Base-by-base conservation (phyloP, 805 yeast genomes). In the Zygotorulaspora sp. region DNA sequence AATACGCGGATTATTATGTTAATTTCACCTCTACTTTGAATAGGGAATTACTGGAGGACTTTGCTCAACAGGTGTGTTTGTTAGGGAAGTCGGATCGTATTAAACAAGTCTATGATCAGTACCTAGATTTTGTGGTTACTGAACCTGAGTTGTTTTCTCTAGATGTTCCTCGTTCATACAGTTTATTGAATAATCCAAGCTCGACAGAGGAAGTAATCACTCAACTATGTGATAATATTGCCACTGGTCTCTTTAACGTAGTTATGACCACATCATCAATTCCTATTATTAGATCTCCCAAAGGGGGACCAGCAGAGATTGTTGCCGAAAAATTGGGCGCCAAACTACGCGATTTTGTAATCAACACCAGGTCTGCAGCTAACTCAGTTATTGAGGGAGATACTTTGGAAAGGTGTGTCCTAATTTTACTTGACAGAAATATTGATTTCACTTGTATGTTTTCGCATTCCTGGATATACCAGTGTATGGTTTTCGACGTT, bases 391-490 rank as follows among this genome's bases (percentile, higher is more conserved):
- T 49, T 12, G 49, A 41, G 18, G 38, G 37, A 18, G 57, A 51
- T 34, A 56, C 64, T 5, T 50, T 70, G 26, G 81, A 80, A 40
- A 70, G 95, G 44, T 76, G 83, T 2, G 96, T 90, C 9, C 68
- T 92, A 50, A 72, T 94, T 21, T 62, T 92, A 27, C 64, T 92
- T 30, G 99, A 92, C 63, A 74, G 99, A 61, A 85, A 83, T 57
- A 71, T 92, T 42, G 97, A 92, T 63, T 70, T 92, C 44, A 81
- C 92, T 2, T 82, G 95, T 11, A 90, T 92, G 97, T 80, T 92
- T 62, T 77, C 90, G 1, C 99, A 92, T 64, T 86, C 97, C 9
- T 90, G 97, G 97, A 89, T 94, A 34, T 92, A 92, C 61, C 96
- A 90, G 66, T 88, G 96, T 54, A 80, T 92, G 77, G 92, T 92